phyloP scores from a whole-genome alignment of 441 rosid species.

The Pelargonium citronellum region DNA sequence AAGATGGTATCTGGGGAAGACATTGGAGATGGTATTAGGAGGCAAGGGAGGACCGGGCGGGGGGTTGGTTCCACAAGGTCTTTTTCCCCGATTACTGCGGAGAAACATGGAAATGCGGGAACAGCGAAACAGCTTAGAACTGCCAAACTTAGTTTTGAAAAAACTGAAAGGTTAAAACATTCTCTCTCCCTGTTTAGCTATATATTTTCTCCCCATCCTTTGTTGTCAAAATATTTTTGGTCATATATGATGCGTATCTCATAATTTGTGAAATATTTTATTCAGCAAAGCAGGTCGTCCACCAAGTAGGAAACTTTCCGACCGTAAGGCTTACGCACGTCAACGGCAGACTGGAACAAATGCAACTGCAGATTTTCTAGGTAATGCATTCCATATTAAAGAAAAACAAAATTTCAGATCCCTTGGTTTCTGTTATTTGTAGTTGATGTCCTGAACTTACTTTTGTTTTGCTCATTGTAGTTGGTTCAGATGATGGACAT shows the following conservation, averaged over 20 bases:
- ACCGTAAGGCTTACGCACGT: constrained; percentile 79
- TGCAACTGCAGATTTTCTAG: constrained; percentile 75
- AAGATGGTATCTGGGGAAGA: constrained; percentile 63
- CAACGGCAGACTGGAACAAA: constrained; percentile 61
- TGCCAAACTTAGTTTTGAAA: constrained; percentile 74
- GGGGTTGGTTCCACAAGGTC: constrained; percentile 61
- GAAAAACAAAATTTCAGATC: constrained; percentile 12
- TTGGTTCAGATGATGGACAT: constrained; percentile 80
- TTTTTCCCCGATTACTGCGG: constrained; percentile 48
- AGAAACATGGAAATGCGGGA: constrained; percentile 68
- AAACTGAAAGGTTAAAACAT: constrained; percentile 59
- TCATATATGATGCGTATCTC: constrained; percentile 22
- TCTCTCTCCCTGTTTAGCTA: constrained; percentile 6
- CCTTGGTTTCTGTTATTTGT: background rate
- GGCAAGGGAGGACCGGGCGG: constrained; percentile 84
- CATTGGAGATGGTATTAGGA: constrained; percentile 69
- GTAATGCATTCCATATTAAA: constrained; percentile 37
- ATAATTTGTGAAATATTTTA: constrained; percentile 29
- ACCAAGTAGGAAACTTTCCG: constrained; percentile 91
- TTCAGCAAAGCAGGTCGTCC: constrained; percentile 87
- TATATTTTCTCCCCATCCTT: constrained; percentile 15
- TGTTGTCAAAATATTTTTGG: background rate
- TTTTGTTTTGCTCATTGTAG: constrained; percentile 36
- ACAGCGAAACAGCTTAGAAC: constrained; percentile 86
- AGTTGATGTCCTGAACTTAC: constrained; percentile 21